phyloP scores from a whole-genome alignment of 495 filamentous ascomycete species.

The Penicillium goetzii region DNA sequence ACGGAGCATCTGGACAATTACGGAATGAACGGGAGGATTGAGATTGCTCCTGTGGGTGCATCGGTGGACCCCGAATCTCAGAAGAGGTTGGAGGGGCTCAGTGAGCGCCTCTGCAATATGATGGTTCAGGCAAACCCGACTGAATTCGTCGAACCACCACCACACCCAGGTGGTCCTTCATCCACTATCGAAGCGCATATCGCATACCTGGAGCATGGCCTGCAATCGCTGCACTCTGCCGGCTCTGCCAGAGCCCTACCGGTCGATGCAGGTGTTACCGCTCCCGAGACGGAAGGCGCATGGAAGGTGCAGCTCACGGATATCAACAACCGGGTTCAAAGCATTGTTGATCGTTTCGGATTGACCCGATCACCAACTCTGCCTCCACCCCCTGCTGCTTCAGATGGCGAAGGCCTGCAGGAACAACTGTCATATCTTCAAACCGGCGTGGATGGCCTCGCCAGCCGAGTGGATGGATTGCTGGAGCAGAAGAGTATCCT shows the following conservation, averaged over 20 bases:
- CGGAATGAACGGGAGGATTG: slow-evolving; percentile 36
- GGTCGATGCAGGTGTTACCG: slow-evolving; percentile 4
- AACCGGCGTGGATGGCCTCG: slow-evolving; percentile 75
- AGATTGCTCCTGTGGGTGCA: slow-evolving; percentile 21
- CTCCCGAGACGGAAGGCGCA: slow-evolving; percentile 35
- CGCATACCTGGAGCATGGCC: slow-evolving; percentile 53
- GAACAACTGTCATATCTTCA: slow-evolving; percentile 60
- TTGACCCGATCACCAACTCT: slow-evolving; percentile 46
- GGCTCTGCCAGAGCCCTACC: slow-evolving; percentile 13
- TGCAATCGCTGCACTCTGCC: slow-evolving; percentile 46
- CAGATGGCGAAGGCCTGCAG: slow-evolving; percentile 46
- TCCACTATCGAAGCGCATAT: slow-evolving; percentile 50
- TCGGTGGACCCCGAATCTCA: slow-evolving; percentile 58
- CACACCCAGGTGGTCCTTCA: slow-evolving; percentile 35
- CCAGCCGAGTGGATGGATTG: slow-evolving; percentile 56
- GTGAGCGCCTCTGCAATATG: slow-evolving; percentile 66
- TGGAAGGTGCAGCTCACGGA: slow-evolving; percentile 52
- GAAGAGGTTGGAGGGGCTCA: slow-evolving; percentile 71
- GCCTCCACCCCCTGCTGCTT: slow-evolving; percentile 52
- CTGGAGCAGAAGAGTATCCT: slow-evolving; percentile 84
- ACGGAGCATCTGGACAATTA: slow-evolving; percentile 67
- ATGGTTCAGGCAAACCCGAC: slow-evolving; percentile 63
- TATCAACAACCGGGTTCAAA: slow-evolving; percentile 55
- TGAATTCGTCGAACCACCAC: slow-evolving; percentile 37
- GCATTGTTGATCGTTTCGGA: slow-evolving; percentile 53